Evolutionary conservation across 495 filamentous ascomycete genomes (phyloP).

Genomic region (Oidiodendron maius): DNA sequence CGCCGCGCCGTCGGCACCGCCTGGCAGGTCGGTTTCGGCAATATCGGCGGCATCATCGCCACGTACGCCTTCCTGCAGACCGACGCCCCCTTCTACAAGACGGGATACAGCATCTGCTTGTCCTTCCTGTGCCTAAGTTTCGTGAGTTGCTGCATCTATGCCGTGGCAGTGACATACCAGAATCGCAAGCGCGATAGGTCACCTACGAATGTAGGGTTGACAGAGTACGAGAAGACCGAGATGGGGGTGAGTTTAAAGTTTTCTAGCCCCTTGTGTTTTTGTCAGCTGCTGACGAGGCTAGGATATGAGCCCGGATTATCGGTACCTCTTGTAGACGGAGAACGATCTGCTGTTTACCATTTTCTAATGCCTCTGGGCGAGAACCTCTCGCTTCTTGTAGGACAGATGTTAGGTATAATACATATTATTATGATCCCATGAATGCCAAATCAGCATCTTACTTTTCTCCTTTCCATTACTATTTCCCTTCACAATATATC

Average conservation of each 20-base stretch:
- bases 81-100: slow-evolving; percentile 64
- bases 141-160: slow-evolving; percentile 54
- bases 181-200: slow-evolving; percentile 59
- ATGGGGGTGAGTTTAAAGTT: slow-evolving; percentile 42
- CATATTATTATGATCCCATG: no score
- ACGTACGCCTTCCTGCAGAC: slow-evolving; percentile 72
- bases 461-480: not conserved
- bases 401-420: no score
- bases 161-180: slow-evolving; percentile 49
- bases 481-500: not conserved
- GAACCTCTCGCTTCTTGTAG: not conserved
- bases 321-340: slow-evolving; percentile 18
- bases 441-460: not conserved
- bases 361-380: not conserved
- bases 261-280: not conserved
- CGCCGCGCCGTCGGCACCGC: slow-evolving; percentile 76
- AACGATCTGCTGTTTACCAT: not conserved
- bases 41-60: slow-evolving; percentile 87
- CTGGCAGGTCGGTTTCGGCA: slow-evolving; percentile 92
- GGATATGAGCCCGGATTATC: slow-evolving; percentile 26
- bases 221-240: slow-evolving; percentile 68
- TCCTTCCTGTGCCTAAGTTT: slow-evolving; percentile 65
- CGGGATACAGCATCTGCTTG: slow-evolving; percentile 75
- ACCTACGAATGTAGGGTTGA: slow-evolving; percentile 47
- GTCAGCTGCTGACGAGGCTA: slow-evolving; percentile 9